Evolutionary conservation across 2,329 filamentous ascomycete species (phyloP), one percentile per base, ranked within the genome.

Genomic region (Clarireedia hainanense): DNA sequence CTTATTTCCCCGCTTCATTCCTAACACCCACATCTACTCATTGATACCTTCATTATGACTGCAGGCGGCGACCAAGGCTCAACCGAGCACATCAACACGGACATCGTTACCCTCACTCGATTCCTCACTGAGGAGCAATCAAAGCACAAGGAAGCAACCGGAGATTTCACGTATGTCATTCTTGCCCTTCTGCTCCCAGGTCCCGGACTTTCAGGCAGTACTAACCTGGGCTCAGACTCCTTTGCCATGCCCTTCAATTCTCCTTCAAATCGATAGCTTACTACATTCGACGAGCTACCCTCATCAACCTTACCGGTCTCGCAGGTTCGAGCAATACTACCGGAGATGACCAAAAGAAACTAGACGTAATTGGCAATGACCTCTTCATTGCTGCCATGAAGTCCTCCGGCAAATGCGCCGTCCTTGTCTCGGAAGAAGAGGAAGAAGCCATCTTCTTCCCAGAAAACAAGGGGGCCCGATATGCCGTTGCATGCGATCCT

Each of bases 201-300:
- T 17, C 2, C 39, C 24, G 24, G 58, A 43, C 30, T 34, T 34
- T 34, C 10, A 34, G 20, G 24, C 10, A 26, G 17, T 43, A 45
- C 58, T 62, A 56, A 63, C 54, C 55, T 12, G 17, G 3, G 34
- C 40, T 52, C 67, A 96, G 91, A 67, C 82, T 99, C 52, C 84
- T 99, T 58, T 96, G 91, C 80, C 94, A 99, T 72, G 91, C 94
- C 58, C 88, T 99, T 58, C 94, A 97, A 74, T 99, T 97, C 79
- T 92, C 94, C 63, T 99, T 99, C 86, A 99, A 99, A 80, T 95
- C 90, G 64, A 99, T 99, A 73, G 90, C 94, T 67, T 96, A 97
- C 80, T 99, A 96, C 79, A 99, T 99, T 74, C 91, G 92, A 68
- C 87, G 94, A 72, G 91, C 92, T 37, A 92, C 90, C 24, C 79